Conservation (phyloP, 2,329 filamentous ascomycete genomes). For the Aspergillus niger region DNA sequence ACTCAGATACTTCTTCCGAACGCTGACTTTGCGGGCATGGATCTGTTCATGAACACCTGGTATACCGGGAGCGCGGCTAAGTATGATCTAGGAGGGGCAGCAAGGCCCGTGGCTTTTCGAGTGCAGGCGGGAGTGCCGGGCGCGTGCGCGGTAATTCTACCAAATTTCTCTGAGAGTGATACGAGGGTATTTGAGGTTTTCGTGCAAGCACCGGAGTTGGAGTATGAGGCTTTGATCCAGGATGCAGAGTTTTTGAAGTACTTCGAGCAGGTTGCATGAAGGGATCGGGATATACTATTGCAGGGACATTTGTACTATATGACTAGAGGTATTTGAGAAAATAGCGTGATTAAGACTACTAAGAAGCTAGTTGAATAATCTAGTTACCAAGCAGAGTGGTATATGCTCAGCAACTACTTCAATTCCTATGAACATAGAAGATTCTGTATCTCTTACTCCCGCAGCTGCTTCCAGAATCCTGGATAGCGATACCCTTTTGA, state of each 20-base stretch:
- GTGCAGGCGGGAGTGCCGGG: constrained; percentile 13
- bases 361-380: no score
- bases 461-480: no score
- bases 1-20: constrained; percentile 17
- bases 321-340: no score
- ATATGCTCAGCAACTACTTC: no score
- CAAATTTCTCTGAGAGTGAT: constrained; percentile 16
- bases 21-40: constrained; percentile 24
- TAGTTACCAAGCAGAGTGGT: no score
- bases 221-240: constrained; percentile 17
- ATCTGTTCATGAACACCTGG: constrained; percentile 29
- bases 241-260: constrained; percentile 23
- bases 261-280: constrained; percentile 22
- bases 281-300: not conserved
- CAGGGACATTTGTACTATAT: no score
- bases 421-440: no score
- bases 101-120: constrained; percentile 20
- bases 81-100: constrained; percentile 24
- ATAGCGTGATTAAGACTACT: no score
- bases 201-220: constrained; percentile 19
- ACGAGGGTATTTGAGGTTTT: constrained; percentile 21
- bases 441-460: no score
- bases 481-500: no score
- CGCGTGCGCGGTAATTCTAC: constrained; percentile 20
- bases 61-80: constrained; percentile 21